phyloP scores from a whole-genome alignment of 371 early-diverging fungal species.

The Mortierella sp. region DNA sequence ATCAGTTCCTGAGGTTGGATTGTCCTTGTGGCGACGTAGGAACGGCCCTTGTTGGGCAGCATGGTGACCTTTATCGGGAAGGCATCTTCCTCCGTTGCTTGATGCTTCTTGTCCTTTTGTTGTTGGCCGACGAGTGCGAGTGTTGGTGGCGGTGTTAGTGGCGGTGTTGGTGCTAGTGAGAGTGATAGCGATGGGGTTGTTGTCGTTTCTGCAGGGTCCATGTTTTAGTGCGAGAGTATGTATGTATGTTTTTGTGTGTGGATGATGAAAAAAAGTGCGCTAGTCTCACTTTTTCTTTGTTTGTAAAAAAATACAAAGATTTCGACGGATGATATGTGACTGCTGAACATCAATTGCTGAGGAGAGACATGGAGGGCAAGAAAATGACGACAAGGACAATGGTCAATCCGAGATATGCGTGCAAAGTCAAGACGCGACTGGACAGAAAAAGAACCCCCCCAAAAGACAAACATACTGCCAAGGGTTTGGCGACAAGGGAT shows the following conservation, averaged over 20 bases:
- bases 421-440: not conserved
- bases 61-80: slow-evolving; percentile 28
- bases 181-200: not conserved
- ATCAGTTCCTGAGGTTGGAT: slow-evolving; percentile 40
- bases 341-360: not conserved
- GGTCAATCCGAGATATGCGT: not conserved
- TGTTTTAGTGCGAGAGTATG: slow-evolving; percentile 1
- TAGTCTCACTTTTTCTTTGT: not conserved
- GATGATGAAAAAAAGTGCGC: not conserved
- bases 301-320: not conserved
- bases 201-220: slow-evolving; percentile 9
- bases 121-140: not conserved
- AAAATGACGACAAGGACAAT: not conserved
- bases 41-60: slow-evolving; percentile 48
- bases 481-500: not conserved
- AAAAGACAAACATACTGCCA: not conserved
- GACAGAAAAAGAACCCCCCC: not conserved
- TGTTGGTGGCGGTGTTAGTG: not conserved
- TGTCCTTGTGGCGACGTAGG: slow-evolving; percentile 35
- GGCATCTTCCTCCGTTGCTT: not conserved
- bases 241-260: not conserved
- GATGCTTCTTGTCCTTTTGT: not conserved
- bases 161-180: not conserved
- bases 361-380: not conserved
- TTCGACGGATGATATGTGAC: not conserved